phyloP scores from a whole-genome alignment of 176 grass and related monocot genomes.

The Aegilops umbellulata region DNA sequence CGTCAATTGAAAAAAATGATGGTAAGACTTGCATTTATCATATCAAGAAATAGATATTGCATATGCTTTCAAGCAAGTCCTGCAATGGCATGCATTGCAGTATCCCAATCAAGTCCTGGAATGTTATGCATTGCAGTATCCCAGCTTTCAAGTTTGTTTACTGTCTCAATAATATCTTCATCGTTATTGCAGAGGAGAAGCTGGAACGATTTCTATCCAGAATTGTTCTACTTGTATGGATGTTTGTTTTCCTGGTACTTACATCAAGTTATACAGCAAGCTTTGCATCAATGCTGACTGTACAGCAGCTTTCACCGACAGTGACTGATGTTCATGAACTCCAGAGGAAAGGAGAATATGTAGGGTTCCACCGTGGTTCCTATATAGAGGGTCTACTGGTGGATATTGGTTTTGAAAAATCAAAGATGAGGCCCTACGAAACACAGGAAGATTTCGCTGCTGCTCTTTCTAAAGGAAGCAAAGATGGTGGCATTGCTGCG shows the following conservation, averaged over 20 bases:
- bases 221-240: constrained; percentile 33
- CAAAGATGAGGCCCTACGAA: constrained; percentile 30
- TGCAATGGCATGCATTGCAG: neutral
- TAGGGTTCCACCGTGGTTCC: constrained; percentile 36
- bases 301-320: constrained; percentile 46
- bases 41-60: neutral
- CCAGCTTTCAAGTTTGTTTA: constrained; percentile 3
- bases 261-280: constrained; percentile 68
- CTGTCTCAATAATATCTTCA: neutral
- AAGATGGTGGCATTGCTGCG: constrained; percentile 37
- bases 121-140: neutral
- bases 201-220: constrained; percentile 41
- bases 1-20: neutral
- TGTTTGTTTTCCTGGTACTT: constrained; percentile 47
- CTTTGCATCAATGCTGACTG: constrained; percentile 61
- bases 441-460: constrained; percentile 13
- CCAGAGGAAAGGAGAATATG: constrained; percentile 19
- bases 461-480: constrained; percentile 27
- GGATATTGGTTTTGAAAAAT: constrained; percentile 24
- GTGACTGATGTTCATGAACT: constrained; percentile 48
- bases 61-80: neutral
- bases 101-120: too few relatives aligned
- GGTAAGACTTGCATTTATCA: neutral
- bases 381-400: constrained; percentile 29
- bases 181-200: constrained; percentile 40